Conservation (phyloP, 78 protist genomes). For the slime mould (Dictyostelium discoideum) region dicty_2.7 NC_007090.3:2265001-2265500, state of each 20-base stretch:
- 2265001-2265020: not conserved
- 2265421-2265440: constrained; percentile 17
- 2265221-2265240: not conserved
- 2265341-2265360: constrained; percentile 31
- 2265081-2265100: constrained; percentile 65
- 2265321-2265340: not conserved
- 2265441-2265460: constrained; percentile 49
- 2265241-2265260: not conserved
- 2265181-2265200: too few species aligned
- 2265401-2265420: constrained; percentile 2
- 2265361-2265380: constrained; percentile 36
- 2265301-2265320: not conserved
- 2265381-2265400: constrained; percentile 10
- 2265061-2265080: constrained; percentile 42
- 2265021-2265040: not conserved
- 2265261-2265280: constrained; percentile 30
- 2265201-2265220: too few species aligned
- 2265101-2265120: constrained; percentile 15
- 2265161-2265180: too few species aligned
- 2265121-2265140: constrained; percentile 19
- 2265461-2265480: constrained; percentile 8
- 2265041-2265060: constrained; percentile 32
- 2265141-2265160: constrained; percentile 30
- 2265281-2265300: not conserved
- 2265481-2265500: constrained; percentile 52